Base-by-base conservation (phyloP, 805 yeast species). In the Tetrapisispora taiwanensis region DNA sequence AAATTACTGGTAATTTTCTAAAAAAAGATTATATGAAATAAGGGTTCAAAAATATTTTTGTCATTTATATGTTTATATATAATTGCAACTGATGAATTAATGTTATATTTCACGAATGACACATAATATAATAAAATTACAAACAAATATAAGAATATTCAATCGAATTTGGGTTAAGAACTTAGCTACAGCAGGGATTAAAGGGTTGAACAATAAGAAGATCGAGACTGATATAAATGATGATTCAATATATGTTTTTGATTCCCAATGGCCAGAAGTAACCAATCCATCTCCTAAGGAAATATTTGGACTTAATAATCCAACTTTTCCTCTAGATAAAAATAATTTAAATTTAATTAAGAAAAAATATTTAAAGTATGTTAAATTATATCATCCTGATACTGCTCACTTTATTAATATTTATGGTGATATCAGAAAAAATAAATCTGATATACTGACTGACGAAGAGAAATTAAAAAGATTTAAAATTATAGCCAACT, bases 361-460 rank as follows among this genome's bases (percentile, higher is more conserved):
- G 59, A 41, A 60, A 53, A 71, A 72, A 37, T 83, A 81, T 54
- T 75, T 73, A 51, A 69, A 74, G 43, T 66, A 77, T 39, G 88
- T 88, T 10, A 84, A 83, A 59, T 56, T 79, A 9, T 88, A 88
- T 53, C 96, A 88, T 58, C 96, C 97, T 0, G 97, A 88, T 56
- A 58, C 73, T 1, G 53, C 69, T 1, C 47, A 53, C 13, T 58
- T 61, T 30, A 45, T 51, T 13, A 46, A 49, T 4, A 58, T 75
- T 4, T 47, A 46, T 17, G 32, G 22, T 27, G 14, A 32, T 12
- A 10, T 19, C 3, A 13, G 6, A 10, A 19, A 13, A 9, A 14
- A 15, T n/a, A 24, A 28, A 10, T 12, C n/a, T 13, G 14, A 27
- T 18, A 15, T 37, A 18, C 42, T 58, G 31, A 36, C 55, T 1